phyloP scores from a whole-genome alignment of 345 rosid genomes.

The Eucalyptus erythrocorys region DNA sequence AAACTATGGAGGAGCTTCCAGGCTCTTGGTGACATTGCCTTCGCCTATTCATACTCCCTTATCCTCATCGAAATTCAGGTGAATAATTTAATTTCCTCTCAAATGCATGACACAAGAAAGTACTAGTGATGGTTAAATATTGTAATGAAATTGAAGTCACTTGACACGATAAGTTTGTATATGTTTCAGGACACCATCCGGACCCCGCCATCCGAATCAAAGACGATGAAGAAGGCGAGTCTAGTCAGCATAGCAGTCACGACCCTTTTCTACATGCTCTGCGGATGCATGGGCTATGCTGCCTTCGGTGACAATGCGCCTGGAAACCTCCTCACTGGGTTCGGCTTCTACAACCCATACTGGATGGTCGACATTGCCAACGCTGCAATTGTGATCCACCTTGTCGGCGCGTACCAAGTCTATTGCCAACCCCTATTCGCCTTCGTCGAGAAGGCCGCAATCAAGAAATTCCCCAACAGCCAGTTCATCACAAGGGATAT shows the following conservation, averaged over 20 bases:
- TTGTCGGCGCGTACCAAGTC: slow-evolving; percentile 73
- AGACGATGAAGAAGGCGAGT: slow-evolving; percentile 41
- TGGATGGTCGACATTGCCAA: slow-evolving; percentile 71
- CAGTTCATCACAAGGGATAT: slow-evolving; percentile 34
- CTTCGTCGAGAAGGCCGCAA: slow-evolving; percentile 34
- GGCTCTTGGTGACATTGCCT: slow-evolving; percentile 35
- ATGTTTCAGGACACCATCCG: slow-evolving; percentile 31
- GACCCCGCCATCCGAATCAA: slow-evolving; percentile 38
- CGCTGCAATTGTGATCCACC: slow-evolving; percentile 58
- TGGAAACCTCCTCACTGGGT: slow-evolving; percentile 68
- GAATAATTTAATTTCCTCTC: neutral
- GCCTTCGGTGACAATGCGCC: slow-evolving; percentile 66
- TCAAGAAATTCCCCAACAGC: slow-evolving; percentile 21
- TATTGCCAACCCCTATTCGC: slow-evolving; percentile 66
- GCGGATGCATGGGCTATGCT: slow-evolving; percentile 68
- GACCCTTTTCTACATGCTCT: slow-evolving; percentile 35
- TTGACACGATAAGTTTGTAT: neutral
- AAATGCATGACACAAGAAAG: neutral
- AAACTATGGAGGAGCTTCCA: slow-evolving; percentile 34
- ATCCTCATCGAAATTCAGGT: slow-evolving; percentile 41
- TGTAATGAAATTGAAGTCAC: neutral
- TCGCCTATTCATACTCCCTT: slow-evolving; percentile 32
- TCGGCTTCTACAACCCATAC: slow-evolving; percentile 65
- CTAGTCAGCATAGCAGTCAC: slow-evolving; percentile 16
- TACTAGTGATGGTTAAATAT: neutral